phyloP scores from a whole-genome alignment of 371 early-diverging fungal genomes.

The Mortierella sp. region DNA sequence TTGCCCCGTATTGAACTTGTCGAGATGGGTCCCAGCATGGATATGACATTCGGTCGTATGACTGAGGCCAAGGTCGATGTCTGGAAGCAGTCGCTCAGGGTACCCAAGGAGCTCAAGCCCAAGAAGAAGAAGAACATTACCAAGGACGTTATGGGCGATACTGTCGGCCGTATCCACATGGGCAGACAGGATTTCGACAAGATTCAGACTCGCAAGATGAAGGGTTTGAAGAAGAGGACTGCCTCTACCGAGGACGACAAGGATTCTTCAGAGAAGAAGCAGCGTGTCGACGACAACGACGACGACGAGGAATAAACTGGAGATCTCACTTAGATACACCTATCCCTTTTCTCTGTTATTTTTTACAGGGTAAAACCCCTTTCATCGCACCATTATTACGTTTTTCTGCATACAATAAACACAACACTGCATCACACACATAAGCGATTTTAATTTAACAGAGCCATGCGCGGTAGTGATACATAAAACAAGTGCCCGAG shows the following conservation, averaged over 20 bases:
- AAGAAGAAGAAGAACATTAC: constrained; percentile 96
- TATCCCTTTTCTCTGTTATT: neutral
- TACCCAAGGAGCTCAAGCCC: constrained; percentile 90
- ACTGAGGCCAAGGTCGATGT: constrained; percentile 82
- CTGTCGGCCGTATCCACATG: constrained; percentile 93
- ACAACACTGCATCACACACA: constrained; percentile 1
- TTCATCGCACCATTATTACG: neutral
- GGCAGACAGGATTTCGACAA: constrained; percentile 91
- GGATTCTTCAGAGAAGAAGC: constrained; percentile 64
- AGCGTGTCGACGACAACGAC: constrained; percentile 61
- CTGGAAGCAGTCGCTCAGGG: constrained; percentile 84
- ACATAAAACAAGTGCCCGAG: neutral
- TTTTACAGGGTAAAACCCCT: neutral
- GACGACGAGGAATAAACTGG: constrained; percentile 53
- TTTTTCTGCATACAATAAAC: constrained; percentile 10
- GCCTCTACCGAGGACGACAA: constrained; percentile 56
- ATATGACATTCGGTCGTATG: constrained; percentile 84
- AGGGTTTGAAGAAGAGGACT: constrained; percentile 88
- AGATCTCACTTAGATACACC: neutral
- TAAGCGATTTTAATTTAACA: neutral
- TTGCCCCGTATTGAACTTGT: constrained; percentile 92
- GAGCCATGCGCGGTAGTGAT: neutral
- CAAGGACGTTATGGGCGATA: constrained; percentile 91
- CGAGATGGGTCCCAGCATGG: constrained; percentile 95
- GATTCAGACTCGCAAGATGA: constrained; percentile 98